These are phyloP conservation scores for Rachicladosporium sp. DNA, from an alignment of 2,329 filamentous ascomycete genomes.

Conservation along the genomic window DNA sequence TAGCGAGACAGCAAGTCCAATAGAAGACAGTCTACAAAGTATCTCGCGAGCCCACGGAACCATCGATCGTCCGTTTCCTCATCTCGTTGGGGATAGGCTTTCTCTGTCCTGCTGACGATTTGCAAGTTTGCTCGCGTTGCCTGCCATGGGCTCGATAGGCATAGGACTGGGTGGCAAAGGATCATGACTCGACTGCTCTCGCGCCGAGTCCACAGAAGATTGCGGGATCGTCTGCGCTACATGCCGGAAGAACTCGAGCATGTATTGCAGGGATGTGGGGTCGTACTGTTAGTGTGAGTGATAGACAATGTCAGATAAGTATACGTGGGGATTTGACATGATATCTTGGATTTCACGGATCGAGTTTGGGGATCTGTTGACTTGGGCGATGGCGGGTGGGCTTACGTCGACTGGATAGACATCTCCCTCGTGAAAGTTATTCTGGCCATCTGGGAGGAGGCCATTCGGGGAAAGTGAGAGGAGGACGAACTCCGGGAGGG, in stretches of 20 bases:
- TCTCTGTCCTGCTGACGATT: too few relatives aligned
- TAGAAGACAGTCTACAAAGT: too few relatives aligned
- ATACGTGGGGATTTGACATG: slow-evolving; percentile 35
- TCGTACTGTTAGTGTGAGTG: slow-evolving; percentile 78
- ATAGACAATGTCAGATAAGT: slow-evolving; percentile 45
- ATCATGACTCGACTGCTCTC: slow-evolving; percentile 29
- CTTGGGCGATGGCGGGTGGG: slow-evolving; percentile 20
- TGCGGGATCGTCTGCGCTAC: slow-evolving; percentile 95
- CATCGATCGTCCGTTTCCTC: too few relatives aligned
- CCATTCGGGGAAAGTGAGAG: slow-evolving; percentile 97
- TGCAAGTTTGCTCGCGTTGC: too few relatives aligned
- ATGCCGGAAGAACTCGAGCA: slow-evolving; percentile 95
- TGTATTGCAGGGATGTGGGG: slow-evolving; percentile 89
- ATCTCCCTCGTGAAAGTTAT: slow-evolving; percentile 81
- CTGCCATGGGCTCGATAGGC: slow-evolving; percentile 54
- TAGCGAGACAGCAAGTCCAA: too few relatives aligned
- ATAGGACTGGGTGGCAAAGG: slow-evolving; percentile 48
- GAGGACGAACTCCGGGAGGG: slow-evolving; percentile 90
- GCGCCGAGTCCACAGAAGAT: slow-evolving; percentile 36
- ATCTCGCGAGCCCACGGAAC: too few relatives aligned
- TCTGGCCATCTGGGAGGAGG: slow-evolving; percentile 92
- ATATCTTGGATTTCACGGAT: slow-evolving; percentile 26
- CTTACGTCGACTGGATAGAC: slow-evolving; percentile 95
- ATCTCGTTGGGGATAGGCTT: too few relatives aligned
- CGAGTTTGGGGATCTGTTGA: slow-evolving; percentile 18